phyloP scores from a whole-genome alignment of 257 asterid species.

The Solanum sitiens region DNA sequence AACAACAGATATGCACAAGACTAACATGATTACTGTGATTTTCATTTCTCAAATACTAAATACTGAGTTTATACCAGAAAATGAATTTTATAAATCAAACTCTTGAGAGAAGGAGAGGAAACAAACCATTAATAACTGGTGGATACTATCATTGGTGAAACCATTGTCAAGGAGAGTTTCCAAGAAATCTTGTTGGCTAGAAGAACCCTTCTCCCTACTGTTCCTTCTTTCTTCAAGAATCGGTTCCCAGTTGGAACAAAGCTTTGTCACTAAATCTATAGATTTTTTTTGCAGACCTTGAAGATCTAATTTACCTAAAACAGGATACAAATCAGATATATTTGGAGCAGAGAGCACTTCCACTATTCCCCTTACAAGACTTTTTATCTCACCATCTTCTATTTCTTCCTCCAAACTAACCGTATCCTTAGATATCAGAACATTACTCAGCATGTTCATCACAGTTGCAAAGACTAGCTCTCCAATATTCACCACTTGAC shows the following conservation, averaged over 20 bases:
- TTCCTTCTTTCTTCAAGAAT: constrained; percentile 17
- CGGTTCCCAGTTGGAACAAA: constrained; percentile 20
- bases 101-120: not conserved
- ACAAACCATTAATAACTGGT: constrained; percentile 23
- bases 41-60: not conserved
- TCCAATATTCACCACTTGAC: constrained; percentile 8
- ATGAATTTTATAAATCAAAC: not conserved
- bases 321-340: constrained; percentile 29
- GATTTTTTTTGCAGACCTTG: constrained; percentile 27
- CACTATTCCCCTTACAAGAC: constrained; percentile 1
- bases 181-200: constrained; percentile 12
- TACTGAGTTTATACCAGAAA: not conserved
- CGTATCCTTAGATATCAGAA: constrained; percentile 17
- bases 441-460: constrained; percentile 24
- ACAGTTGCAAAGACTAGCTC: constrained; percentile 18
- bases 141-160: constrained; percentile 19
- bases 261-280: not conserved
- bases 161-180: constrained; percentile 12
- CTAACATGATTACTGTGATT: not conserved
- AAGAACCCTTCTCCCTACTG: not conserved
- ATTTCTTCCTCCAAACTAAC: constrained; percentile 7
- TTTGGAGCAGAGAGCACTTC: constrained; percentile 11
- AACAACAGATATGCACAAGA: not conserved
- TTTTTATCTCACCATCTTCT: constrained; percentile 6
- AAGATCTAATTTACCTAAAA: constrained; percentile 18